Evolutionary conservation across 1,139 yeast genomes (phyloP), one percentile per base, ranked within the genome.

Genomic region (Pichia sp.): DNA sequence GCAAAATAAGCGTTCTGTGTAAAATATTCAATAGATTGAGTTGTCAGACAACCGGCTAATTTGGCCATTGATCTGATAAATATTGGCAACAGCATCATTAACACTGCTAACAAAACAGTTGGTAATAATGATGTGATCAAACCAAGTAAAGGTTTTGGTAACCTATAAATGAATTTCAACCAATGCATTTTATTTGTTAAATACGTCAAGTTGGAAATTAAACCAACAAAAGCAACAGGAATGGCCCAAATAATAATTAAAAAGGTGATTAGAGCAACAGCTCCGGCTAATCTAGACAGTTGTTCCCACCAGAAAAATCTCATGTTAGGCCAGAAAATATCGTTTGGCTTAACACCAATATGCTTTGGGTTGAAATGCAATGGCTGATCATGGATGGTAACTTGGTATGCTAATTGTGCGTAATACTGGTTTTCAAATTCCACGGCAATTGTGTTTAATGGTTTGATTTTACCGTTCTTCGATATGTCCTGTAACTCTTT

Each of bases 281-380:
- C 84, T 47, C 73, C 75, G 29, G 76, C 59, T 40, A 68, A 65
- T 66, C 92, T 75, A 32, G 76, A 64, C 41, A 83, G 64, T 55
- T 88, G 72, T 65, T 84, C 95, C 84, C 88, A 82, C 95, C 95
- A 85, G 52, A 77, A 74, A 64, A 87, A 64, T 55, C 94, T 74
- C 74, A 88, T 66, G 57, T 81, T 83, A 29, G 71, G 60, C 92
- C 92, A 84, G 52, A 70, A 61, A 36, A 84, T 64, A 58, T 83
- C 86, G 4, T 64, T 73, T 4, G 90, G 86, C 26, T 77, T 72
- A 46, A 75, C 65, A 27, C 87, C 87, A 46, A 78, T 75, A 47
- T 66, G 68, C 31, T 71, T 67, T 8, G 81, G 76, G 29, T 57
- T 49, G 64, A 73, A 68, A 55, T 76, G 69, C 49, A 75, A 62